Evolutionary conservation across 2,329 filamentous ascomycete genomes (phyloP), one percentile per base, ranked within the genome.

Genomic region (Alternaria alternata): DNA sequence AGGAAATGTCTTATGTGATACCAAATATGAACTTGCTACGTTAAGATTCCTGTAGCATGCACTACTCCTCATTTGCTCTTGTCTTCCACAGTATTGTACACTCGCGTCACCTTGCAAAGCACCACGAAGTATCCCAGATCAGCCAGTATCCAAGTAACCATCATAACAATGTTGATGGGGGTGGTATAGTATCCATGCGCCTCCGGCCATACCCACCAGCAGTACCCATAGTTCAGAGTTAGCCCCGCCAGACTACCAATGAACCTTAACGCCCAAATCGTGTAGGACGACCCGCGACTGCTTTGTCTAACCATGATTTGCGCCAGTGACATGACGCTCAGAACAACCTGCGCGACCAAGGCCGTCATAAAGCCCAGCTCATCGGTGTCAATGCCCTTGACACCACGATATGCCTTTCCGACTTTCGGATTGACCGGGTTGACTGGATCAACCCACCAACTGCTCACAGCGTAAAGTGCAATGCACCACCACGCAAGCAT

Each of bases 201-300:
- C 57, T 85, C 84, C 3, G 82, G 82, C 84, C 55, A 61, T 24
- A 79, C 82, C 79, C 66, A 85, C 82, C 83, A 85, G 48, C 84
- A 83, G 28, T 73, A 74, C 69, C 76, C 86, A 85, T 5, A 90
- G 87, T 63, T 64, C 5, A 55, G 22, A 20, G 62, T 61, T 28
- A 65, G 36, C 78, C 97, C 94, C 78, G 96, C 82, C 6, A 83
- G 82, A 84, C 96, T 93, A 38, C 92, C 89, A 8, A 96, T 69
- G 48, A 97, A 88, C 0, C 92, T 91, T 0, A 92, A 92, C 14
- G 94, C 84, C 75, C 92, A 96, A 32, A 97, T 95, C 0, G 93
- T 93, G 0, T 82, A 84, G 53, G 79, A 81, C 43, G 81, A 78
- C 0, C 83, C 84, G 3, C 83, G 81, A 18, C 82, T 83, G 65